Evolutionary conservation across 208 protist genomes (phyloP), one percentile per base, ranked within the genome.

Genomic region (Leishmania gerbilli): DNA sequence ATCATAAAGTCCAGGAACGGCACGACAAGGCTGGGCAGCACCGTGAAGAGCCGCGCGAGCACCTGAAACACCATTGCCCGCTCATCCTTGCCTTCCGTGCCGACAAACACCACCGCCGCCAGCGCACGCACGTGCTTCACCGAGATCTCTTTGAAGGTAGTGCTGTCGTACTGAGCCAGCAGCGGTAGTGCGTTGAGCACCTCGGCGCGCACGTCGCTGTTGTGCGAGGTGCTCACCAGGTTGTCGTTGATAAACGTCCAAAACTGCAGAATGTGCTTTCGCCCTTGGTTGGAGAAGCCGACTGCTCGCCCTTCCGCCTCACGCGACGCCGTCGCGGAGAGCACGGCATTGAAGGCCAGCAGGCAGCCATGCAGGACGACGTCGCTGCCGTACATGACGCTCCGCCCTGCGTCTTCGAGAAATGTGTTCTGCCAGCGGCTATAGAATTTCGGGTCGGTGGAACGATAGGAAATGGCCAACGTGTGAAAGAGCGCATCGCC

Each of bases 1-100:
- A 98, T 95, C 84, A 95, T 92, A 67, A 81, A 86, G 65, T 93
- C 91, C 27, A 97, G 60, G 53, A 95, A 93, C 27, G 84, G 74
- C 24, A 87, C 81, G 65, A 97, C 88, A 53, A 94, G 79, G 82
- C 93, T 93, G 13, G 90, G 93, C 76, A 96, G 74, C 58, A 92
- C 90, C 21, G 68, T 76, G 53, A 93, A 84, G 55, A 98, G 88
- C 49, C 88, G 78, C 34, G 84, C 89, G 40, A 98, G 64, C 19
- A 88, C 84, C 47, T 84, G 65, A 74, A 98, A 96, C 79, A 97
- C 86, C 47, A 87, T 83, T 9, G 88, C 79, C 21, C 92, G 89
- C 71, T 96, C 91, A 71, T 94, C 89, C 8, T 76, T 69, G 34
- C 88, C 84, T 19, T 88, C 83, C 27, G 84, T 86, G 42, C 81